Base-by-base conservation (phyloP, 2,329 filamentous ascomycete genomes). In the Colletotrichum sp. region DNA sequence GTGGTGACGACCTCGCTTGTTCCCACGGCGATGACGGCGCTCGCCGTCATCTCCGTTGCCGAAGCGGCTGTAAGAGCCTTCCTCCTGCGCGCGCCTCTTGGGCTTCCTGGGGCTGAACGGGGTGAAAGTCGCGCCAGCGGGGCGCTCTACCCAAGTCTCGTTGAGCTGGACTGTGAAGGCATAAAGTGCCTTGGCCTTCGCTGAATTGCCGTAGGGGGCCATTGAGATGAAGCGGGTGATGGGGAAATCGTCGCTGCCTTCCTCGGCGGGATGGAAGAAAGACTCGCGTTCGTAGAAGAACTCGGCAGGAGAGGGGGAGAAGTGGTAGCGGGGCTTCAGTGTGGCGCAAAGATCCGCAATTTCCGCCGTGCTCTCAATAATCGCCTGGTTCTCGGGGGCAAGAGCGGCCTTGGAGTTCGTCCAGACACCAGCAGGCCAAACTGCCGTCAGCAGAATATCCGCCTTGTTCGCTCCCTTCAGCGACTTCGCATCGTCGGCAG, bases 151-250 rank as follows among this genome's bases (percentile, higher is more conserved):
- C 2, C 92, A 86, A 8, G 89, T 84, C 55, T 94, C 92, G 13
- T 91, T 87, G 9, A 89, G 90, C 36, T 94, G 93, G 13, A 98
- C 88, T 3, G 88, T 90, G 82, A 96, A 96, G 8, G 94, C 95
- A 80, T 96, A 96, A 80, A 96, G 89, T 70, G 93, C 92, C 83
- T 96, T 98, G 66, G 94, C 92, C 84, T 98, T 98, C 24, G 88
- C 87, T 0, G 90, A 78, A 80, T 98, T 98, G 72, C 92, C 94
- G 80, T 92, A 96, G 0, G 94, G 89, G 0, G 96, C 96, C 69
- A 99, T 88, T 69, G 96, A 98, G 80, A 99, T 94, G 86, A 99
- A 99, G 21, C 97, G 92, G 2, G 97, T 99, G 12, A 98, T 85
- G 2, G 88, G 86, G 78, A 90, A 89, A 26, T 88, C 85, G 72